phyloP scores from a whole-genome alignment of 768 basidiomycete genomes.

The Termitomyces sp. region DNA sequence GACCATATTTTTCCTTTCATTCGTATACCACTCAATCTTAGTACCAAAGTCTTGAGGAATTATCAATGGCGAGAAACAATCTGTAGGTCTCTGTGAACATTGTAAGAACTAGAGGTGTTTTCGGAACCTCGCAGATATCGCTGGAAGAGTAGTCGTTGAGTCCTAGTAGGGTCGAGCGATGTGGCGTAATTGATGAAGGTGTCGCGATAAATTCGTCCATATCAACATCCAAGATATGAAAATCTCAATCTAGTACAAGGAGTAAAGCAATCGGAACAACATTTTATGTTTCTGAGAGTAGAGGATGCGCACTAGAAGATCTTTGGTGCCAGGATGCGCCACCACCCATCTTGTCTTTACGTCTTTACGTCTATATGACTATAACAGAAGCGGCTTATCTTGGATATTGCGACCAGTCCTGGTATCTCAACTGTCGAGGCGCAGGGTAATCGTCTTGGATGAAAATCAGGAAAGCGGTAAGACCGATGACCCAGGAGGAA shows the following conservation, averaged over 20 bases:
- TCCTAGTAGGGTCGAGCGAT: neutral
- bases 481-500: neutral
- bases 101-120: neutral
- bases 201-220: neutral
- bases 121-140: neutral
- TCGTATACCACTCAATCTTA: too few relatives aligned
- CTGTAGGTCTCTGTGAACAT: neutral
- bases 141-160: neutral
- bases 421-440: neutral
- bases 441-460: neutral
- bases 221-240: neutral
- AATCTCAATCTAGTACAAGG: neutral
- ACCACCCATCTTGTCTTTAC: neutral
- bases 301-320: neutral
- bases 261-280: neutral
- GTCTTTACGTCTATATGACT: neutral
- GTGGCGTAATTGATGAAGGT: neutral
- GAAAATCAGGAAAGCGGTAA: neutral
- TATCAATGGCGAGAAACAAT: neutral
- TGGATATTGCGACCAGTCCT: too few relatives aligned
- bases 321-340: neutral
- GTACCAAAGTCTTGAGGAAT: too few relatives aligned
- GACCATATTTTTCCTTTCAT: neutral
- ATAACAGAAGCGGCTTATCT: too few relatives aligned
- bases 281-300: neutral